These are phyloP conservation scores for Withania somnifera DNA, from an alignment of 305 asterid genomes.

Conservation along the genomic window DNA sequence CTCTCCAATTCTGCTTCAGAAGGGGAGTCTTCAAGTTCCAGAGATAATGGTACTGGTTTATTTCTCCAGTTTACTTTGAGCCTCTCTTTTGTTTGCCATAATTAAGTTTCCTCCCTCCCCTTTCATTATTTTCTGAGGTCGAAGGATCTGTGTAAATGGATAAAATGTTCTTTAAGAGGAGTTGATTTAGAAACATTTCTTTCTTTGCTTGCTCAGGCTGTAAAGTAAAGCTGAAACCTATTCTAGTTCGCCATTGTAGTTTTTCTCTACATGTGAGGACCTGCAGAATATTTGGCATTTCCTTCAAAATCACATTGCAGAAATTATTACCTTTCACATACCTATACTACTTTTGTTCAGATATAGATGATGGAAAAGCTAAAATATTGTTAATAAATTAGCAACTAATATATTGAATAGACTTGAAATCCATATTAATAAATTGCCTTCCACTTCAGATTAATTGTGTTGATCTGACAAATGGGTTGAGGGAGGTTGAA, in stretches of 20 bases:
- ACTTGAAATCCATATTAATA: background rate
- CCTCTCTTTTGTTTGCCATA: background rate
- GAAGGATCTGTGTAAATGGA: background rate
- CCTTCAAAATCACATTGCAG: background rate
- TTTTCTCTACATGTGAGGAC: background rate
- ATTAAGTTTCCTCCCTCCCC: background rate
- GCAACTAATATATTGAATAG: background rate
- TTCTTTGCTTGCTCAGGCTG: background rate
- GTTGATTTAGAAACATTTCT: background rate
- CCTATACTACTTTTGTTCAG: background rate
- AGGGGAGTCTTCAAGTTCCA: slow-evolving; percentile 18
- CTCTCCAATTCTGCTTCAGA: slow-evolving; percentile 15
- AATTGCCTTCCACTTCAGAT: background rate
- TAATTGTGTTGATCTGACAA: background rate
- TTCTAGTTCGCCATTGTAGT: background rate
- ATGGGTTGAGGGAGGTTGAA: background rate
- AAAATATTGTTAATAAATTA: background rate
- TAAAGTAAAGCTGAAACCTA: background rate
- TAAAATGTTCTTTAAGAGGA: background rate
- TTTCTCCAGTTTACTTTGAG: background rate
- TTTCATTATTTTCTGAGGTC: background rate
- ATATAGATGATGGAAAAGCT: background rate
- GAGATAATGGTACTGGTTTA: slow-evolving; percentile 28
- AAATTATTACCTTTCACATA: background rate
- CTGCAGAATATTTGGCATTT: background rate